Base-by-base conservation (phyloP, 2,329 filamentous ascomycete genomes). In the Epichloe coenophiala region DNA sequence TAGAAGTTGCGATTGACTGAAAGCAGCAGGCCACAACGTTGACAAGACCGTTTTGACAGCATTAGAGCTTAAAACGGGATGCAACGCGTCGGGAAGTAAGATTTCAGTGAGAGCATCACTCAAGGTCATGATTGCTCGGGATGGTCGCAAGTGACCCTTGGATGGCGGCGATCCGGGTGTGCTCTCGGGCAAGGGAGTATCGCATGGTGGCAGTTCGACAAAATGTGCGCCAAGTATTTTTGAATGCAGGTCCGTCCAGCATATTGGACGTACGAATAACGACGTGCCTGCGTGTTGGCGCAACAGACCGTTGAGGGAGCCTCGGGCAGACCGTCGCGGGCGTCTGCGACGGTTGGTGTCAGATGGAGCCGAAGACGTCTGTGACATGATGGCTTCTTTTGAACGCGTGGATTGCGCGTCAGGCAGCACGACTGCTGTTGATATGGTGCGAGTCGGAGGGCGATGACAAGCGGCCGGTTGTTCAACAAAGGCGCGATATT, bases 231-330 rank as follows among this genome's bases (percentile, higher is more conserved):
- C 70, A 5, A 80, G 72, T 2, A 78, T 62, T 42, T 65, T 60
- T 9, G 67, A 58, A 53, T 81, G 77, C 1, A 67, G 51, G 49
- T 79, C 76, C 15, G 72, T 78, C 77, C 77, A 81, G 58, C 69
- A 72, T 44, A 78, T 71, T 2, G 77, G 77, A 27, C 71, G 68
- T 45, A 75, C 62, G 52, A 72, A 78, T 19, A 81, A 72, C 0
- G 71, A 67, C 0, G 60, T 62, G 42, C 74, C 71, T 36, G 68
- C 61, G 57, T 80, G 59, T 21, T 73, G 65, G 53, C 72, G 70
- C 53, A 81, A 66, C 43, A 77, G 66, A 53, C 75, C 74, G 57
- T 72, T 74, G 21, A 81, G 64, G 0, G 77, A 80, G 19, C 71
- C 71, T 19, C 65, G 61, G 43, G 71, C 68, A 0, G 75, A 72